Base-by-base conservation (phyloP, 164 flowering plant species). In the Magnolia changhungtana region DNA sequence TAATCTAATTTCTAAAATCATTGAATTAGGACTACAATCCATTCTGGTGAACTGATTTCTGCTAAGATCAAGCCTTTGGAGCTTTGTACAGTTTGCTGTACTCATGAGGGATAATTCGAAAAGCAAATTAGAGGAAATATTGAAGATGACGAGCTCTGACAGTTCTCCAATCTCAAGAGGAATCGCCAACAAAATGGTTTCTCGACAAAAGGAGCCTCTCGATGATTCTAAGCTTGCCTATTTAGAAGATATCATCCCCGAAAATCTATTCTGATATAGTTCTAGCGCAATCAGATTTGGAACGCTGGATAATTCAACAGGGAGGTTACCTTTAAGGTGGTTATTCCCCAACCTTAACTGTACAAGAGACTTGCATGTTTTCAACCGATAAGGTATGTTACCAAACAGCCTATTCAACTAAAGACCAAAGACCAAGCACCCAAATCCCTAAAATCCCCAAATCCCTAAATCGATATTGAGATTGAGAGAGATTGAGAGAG, bases 21-120 rank as follows among this genome's bases (percentile, higher is more conserved):
- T n/a, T n/a, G n/a, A n/a, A n/a, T n/a, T n/a, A n/a, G n/a, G n/a
- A n/a, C n/a, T n/a, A n/a, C n/a, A n/a, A n/a, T n/a, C n/a, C n/a
- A n/a, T n/a, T n/a, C n/a, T n/a, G n/a, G 83, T 80, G 73, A 87
- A 87, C 65, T 64, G 70, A 73, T 89, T 89, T 69, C 85, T 82
- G 80, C 89, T 86, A 58, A 87, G 86, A 78, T 87, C 90, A 75
- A 89, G 88, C 76, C 90, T 82, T 49, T 89, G 89, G 6, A 87
- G 91, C 55, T 75, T 79, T 24, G 63, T 67, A 70, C 90, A 89
- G 73, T 85, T 83, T 0, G 85, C 86, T n/a, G n/a, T n/a, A 50
- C 80, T 87, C 82, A 74, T 8, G 81, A 45, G 90, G 92, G 52
- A 89, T 76, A 50, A 67, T 79, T 13, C 90, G 5, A 81, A 75